Evolutionary conservation across 352 stramenopile species (phyloP), one percentile per base, ranked within the genome.

Genomic region (Phytophthora palmivora): DNA sequence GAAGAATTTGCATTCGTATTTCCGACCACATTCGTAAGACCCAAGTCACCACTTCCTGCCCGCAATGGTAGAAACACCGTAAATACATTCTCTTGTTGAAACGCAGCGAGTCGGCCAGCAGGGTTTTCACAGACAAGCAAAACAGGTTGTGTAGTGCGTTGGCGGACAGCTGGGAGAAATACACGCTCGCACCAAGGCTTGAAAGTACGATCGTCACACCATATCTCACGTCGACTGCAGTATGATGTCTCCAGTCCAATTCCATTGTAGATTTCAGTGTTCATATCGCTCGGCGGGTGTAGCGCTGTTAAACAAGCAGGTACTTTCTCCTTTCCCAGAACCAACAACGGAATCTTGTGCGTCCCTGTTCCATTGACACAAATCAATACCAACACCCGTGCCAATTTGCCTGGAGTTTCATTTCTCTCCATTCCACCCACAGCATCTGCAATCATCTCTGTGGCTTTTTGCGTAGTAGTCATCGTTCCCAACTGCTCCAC

Each of bases 141-240:
- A 18, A 88, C 69, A 3, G 57, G 72, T 28, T 67, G 74, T 24
- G 72, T 70, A 14, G 76, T 88, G 19, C 66, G 74, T 51, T 74
- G 55, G 18, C 69, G 65, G 5, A 88, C 57, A 10, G 78, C 72
- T 1, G 79, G 79, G 1, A 82, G 26, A 44, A 88, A 87, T 4
- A 88, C 70, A 15, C 64, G 38, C 9, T 76, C 22, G 30, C 78
- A 82, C 79, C 79, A 88, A 34, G 84, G 70, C 51, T 72, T 69
- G 37, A 87, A 88, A 22, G 79, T 86, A 38, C 61, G 67, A 18
- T 67, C 61, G 54, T 81, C 74, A 41, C 76, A 84, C 79, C 79
- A 87, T 15, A 85, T 69, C 47, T 88, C 76, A 33, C 74, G 60
- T 19, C 86, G 76, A 21, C 71, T 76, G 32, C 59, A 58, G 44